phyloP scores from a whole-genome alignment of 2,329 filamentous ascomycete species.

The Penicillium sp. region DNA sequence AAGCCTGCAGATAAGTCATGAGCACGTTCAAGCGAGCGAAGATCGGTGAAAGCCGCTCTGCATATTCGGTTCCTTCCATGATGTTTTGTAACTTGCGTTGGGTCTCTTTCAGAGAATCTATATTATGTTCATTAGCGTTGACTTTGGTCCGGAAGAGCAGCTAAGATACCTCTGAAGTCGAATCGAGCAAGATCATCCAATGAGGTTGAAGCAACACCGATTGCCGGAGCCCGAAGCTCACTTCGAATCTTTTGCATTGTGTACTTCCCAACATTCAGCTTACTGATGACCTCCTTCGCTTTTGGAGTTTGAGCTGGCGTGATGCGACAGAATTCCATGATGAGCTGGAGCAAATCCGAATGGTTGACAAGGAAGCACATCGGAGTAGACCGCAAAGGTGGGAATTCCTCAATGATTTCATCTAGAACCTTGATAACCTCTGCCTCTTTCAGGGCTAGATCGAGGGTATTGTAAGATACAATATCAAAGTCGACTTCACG shows the following conservation, averaged over 20 bases:
- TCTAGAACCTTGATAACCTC: slow-evolving; percentile 93
- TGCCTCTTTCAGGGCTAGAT: slow-evolving; percentile 84
- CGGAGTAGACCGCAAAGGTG: slow-evolving; percentile 63
- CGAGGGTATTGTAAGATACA: slow-evolving; percentile 73
- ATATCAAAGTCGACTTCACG: slow-evolving; percentile 97
- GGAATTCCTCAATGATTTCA: slow-evolving; percentile 79
- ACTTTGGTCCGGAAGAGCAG: slow-evolving; percentile 41
- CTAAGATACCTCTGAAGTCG: slow-evolving; percentile 70
- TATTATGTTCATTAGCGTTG: slow-evolving; percentile 50
- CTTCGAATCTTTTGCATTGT: slow-evolving; percentile 79
- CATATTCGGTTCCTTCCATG: slow-evolving; percentile 52
- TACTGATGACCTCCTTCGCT: slow-evolving; percentile 80
- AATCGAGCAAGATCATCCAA: slow-evolving; percentile 87
- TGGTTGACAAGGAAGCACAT: slow-evolving; percentile 93
- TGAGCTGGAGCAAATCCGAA: slow-evolving; percentile 74
- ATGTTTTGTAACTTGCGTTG: slow-evolving; percentile 59
- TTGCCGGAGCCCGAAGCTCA: slow-evolving; percentile 73
- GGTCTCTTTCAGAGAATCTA: slow-evolving; percentile 67
- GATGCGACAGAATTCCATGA: slow-evolving; percentile 88
- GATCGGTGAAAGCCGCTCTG: slow-evolving; percentile 51
- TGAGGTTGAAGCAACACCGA: slow-evolving; percentile 82
- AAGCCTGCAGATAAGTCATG: slow-evolving; percentile 68
- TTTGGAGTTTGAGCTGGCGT: slow-evolving; percentile 62
- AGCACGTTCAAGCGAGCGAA: slow-evolving; percentile 79
- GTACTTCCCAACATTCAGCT: slow-evolving; percentile 74